phyloP scores from a whole-genome alignment of 179 eudicot species.

The Heliamphora ciliata region DNA sequence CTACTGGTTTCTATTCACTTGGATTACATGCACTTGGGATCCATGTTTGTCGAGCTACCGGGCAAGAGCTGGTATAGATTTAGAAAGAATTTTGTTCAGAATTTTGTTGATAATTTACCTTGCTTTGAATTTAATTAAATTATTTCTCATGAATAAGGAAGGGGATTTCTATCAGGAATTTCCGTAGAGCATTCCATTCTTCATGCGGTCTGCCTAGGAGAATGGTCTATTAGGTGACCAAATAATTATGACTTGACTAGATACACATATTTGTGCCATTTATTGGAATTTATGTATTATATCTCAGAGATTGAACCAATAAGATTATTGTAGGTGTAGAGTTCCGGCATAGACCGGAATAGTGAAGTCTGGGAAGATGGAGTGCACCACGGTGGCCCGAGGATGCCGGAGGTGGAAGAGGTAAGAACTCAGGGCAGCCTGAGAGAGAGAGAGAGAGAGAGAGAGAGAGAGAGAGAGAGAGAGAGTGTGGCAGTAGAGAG shows the following conservation, averaged over 20 bases:
- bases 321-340: neutral
- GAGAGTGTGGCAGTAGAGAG: too few relatives aligned
- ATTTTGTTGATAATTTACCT: neutral
- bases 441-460: too few relatives aligned
- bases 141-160: neutral
- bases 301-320: neutral
- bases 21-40: constrained; percentile 91
- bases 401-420: too few relatives aligned
- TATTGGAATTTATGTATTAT: neutral
- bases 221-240: neutral
- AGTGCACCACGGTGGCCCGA: too few relatives aligned
- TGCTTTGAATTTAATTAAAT: constrained; percentile 5
- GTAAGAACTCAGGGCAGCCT: too few relatives aligned
- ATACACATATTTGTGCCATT: neutral
- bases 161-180: neutral
- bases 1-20: constrained; percentile 87
- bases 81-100: neutral
- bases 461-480: too few relatives aligned
- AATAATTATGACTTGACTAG: neutral
- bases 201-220: neutral
- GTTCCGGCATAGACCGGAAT: too few relatives aligned
- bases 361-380: too few relatives aligned
- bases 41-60: constrained; percentile 96
- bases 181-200: neutral
- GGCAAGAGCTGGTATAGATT: constrained; percentile 83